Conservation (phyloP, 257 asterid genomes). For the Lantana camara region DNA sequence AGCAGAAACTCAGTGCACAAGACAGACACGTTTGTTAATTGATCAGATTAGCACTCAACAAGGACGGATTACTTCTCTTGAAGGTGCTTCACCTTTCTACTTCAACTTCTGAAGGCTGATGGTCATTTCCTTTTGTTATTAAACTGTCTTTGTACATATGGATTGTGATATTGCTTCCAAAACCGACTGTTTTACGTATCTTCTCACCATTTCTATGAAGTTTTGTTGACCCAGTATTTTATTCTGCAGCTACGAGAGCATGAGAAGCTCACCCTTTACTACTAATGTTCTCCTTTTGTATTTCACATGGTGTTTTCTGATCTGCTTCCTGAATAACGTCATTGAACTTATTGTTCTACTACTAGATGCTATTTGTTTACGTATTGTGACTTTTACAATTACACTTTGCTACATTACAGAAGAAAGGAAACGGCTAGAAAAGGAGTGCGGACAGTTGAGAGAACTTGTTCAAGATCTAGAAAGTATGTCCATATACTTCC, state of each 20-base stretch:
- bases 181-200: conserved; percentile 17
- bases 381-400: conserved; percentile 17
- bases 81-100: conserved; percentile 57
- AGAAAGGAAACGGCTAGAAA: conserved; percentile 61
- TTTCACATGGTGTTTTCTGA: conserved; percentile 9
- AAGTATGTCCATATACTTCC: conserved; percentile 49
- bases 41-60: conserved; percentile 91
- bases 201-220: background rate
- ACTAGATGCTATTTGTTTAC: conserved; percentile 16
- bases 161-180: conserved; percentile 14
- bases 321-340: conserved; percentile 14
- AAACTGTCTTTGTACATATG: conserved; percentile 8
- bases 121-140: conserved; percentile 1
- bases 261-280: conserved; percentile 5
- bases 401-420: conserved; percentile 58
- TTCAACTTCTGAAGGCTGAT: conserved; percentile 14
- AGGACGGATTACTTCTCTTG: conserved; percentile 70
- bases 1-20: conserved; percentile 85
- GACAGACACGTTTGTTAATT: conserved; percentile 74
- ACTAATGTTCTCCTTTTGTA: conserved; percentile 1
- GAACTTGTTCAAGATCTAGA: conserved; percentile 87
- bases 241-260: background rate
- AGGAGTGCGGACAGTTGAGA: conserved; percentile 77
- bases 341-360: conserved; percentile 10
- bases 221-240: background rate